A percentile compares a stretch with the other conserved stretches of the same genome.
These are phyloP conservation scores for Mercurialis annua DNA, from an alignment of 345 rosid species.

Conservation along the genomic window DNA sequence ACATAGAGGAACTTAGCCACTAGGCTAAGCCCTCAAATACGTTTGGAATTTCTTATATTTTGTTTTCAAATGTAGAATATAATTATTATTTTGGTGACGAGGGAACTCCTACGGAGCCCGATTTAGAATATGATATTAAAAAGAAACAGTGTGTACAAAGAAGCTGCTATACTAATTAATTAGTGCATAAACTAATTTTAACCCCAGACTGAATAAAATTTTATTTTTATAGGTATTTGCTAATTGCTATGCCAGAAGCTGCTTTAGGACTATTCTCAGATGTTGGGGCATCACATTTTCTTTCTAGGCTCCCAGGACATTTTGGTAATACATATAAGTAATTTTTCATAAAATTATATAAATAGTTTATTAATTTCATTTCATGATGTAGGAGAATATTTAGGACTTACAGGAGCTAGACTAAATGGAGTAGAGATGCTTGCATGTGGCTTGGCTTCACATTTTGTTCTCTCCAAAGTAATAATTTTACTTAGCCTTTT, in stretches of 20 bases:
- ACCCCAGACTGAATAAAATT: no score
- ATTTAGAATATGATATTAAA: no score
- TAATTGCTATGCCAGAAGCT: slow-evolving; percentile 32
- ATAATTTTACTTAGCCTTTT: no score
- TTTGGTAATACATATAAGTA: slow-evolving; percentile 15
- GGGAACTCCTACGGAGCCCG: no score
- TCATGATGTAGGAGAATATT: slow-evolving; percentile 34
- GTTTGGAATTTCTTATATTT: no score
- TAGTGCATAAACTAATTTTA: no score
- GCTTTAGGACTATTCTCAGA: slow-evolving; percentile 24
- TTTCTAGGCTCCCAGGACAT: slow-evolving; percentile 27
- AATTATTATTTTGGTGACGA: no score
- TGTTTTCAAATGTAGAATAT: no score
- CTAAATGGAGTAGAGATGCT: slow-evolving; percentile 29
- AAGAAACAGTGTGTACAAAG: no score
- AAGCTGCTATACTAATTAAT: no score
- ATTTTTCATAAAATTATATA: not conserved
- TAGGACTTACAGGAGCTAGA: slow-evolving; percentile 30
- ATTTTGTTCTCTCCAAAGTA: slow-evolving; percentile 33
- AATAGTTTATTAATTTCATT: not conserved
- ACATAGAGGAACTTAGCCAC: no score
- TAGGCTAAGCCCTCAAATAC: no score
- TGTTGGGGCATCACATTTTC: slow-evolving; percentile 25
- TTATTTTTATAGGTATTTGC: slow-evolving; percentile 17
- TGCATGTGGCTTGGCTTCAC: slow-evolving; percentile 35